Evolutionary conservation across 441 rosid genomes (phyloP), one percentile per base, ranked within the genome.

Genomic region (Gossypium schwendimanii): DNA sequence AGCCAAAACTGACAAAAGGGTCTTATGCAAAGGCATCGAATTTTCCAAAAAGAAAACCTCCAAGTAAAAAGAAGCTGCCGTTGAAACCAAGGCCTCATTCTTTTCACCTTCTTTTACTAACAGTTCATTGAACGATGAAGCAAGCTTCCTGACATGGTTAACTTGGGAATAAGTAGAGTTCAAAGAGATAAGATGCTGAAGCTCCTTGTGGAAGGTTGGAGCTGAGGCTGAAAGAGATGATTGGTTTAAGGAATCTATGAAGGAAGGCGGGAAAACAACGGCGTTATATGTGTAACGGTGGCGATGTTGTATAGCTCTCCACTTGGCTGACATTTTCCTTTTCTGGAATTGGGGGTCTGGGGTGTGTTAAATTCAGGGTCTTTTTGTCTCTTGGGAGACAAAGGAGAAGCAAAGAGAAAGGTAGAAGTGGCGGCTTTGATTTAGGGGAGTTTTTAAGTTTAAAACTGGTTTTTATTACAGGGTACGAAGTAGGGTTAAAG

Each of bases 251-350:
- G 88, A 81, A 14, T 80, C 81, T 2, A 73, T 36, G 78, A 81
- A 92, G 12, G 86, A 71, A 52, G 81, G 76, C 2, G 98, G 93
- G 84, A 89, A 92, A 26, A 85, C 71, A 63, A 95, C 83, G 12
- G 94, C 91, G 75, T 85, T 86, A 88, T 94, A 91, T 20, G 97
- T 94, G 80, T 87, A 94, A 31, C 94, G 96, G 81, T 94, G 99
- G 72, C 99, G 92, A 68, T 92, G 96, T 84, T 94, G 97, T 66
- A 92, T 69, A 53, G 97, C 97, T 70, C 99, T 91, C 97, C 99
- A 92, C 79, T 94, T 94, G 7, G 97, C 93, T 2, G 97, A 94
- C 97, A 93, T 71, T 73, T 11, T 49, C 15, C 9, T 64, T 64
- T 26, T 14, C 4, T 8, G 7, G n/a, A 39, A 41, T 4, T 4